Evolutionary conservation across 495 filamentous ascomycete genomes (phyloP), one percentile per base, ranked within the genome.

Genomic region (Xylaria telfairii): DNA sequence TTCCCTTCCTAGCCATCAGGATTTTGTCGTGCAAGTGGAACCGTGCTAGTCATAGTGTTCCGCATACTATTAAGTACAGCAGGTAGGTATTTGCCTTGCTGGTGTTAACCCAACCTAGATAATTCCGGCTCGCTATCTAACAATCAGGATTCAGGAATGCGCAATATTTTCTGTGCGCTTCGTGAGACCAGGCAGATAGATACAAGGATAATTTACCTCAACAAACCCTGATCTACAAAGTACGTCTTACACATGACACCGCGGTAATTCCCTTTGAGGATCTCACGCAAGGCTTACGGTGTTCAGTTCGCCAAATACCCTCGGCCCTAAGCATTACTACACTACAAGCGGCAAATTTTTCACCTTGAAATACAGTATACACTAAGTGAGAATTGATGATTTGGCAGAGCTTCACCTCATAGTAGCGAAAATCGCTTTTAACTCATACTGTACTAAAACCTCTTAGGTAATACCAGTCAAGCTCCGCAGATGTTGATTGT

Each of bases 131-230:
- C 46, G 19, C 30, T 54, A 8, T 39, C 64, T 66, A 47, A 42
- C 64, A 53, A 24, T 66, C 44, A 65, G 62, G 62, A 65, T 65
- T 65, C 62, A 51, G 62, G 62, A 65, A 65, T 32, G 44, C 44
- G 44, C 42, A 49, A 37, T 63, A 30, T 37, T 39, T 49, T 51
- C 62, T 44, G 44, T 49, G 47, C 64, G 21, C 28, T 34, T 47
- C 47, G 62, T 54, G 32, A 54, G 47, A 66, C 62, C 17, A 17
- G 62, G 17, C 62, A 54, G 32, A 66, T n/a, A 54, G 32, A 66
- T n/a, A 30, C 21, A 32, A 28, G 32, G 46, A 42, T 30, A 34
- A 49, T 53, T n/a, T 54, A 19, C 49, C 47, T 66, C 47, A 53
- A 54, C 28, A 34, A 32, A 39, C 64, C 47, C 46, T 42, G 64